These are phyloP conservation scores for Gossypium schwendimanii DNA, from an alignment of 441 rosid species.

Conservation along the genomic window DNA sequence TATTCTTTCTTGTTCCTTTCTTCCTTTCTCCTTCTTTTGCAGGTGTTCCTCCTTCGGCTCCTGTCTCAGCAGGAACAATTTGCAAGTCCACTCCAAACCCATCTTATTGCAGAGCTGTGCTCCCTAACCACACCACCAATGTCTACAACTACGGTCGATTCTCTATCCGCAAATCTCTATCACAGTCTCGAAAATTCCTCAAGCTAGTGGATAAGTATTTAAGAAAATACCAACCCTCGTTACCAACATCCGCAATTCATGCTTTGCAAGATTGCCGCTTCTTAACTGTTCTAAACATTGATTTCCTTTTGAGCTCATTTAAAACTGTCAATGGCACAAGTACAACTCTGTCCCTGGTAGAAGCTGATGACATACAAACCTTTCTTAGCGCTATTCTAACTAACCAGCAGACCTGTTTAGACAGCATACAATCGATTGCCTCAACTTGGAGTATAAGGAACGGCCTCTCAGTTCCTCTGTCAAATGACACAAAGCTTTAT, in stretches of 20 bases:
- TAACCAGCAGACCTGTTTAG: conserved; percentile 52
- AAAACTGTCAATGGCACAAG: conserved; percentile 36
- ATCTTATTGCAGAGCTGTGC: conserved; percentile 55
- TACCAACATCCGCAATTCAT: conserved; percentile 33
- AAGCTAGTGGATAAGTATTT: conserved; percentile 43
- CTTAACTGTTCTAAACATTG: conserved; percentile 52
- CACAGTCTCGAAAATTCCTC: conserved; percentile 55
- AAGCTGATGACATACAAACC: conserved; percentile 64
- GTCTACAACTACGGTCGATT: conserved; percentile 45
- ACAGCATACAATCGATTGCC: conserved; percentile 42
- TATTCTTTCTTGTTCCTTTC: conserved; percentile 17
- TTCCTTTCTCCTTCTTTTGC: conserved; percentile 22
- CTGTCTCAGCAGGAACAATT: conserved; percentile 25
- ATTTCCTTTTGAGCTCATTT: conserved; percentile 45
- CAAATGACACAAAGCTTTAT: conserved; percentile 62
- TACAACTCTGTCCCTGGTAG: conserved; percentile 24
- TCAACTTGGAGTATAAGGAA: conserved; percentile 42
- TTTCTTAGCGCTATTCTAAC: conserved; percentile 54
- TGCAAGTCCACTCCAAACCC: conserved; percentile 70
- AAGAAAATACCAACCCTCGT: conserved; percentile 15
- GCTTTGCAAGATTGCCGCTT: conserved; percentile 73
- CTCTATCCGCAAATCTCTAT: conserved; percentile 52
- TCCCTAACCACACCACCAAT: conserved; percentile 39
- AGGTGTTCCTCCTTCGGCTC: conserved; percentile 16
- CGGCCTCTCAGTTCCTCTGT: conserved; percentile 43